Base-by-base conservation (phyloP, 1,284 basidiomycete species). In the Retiboletus fuscus region DNA sequence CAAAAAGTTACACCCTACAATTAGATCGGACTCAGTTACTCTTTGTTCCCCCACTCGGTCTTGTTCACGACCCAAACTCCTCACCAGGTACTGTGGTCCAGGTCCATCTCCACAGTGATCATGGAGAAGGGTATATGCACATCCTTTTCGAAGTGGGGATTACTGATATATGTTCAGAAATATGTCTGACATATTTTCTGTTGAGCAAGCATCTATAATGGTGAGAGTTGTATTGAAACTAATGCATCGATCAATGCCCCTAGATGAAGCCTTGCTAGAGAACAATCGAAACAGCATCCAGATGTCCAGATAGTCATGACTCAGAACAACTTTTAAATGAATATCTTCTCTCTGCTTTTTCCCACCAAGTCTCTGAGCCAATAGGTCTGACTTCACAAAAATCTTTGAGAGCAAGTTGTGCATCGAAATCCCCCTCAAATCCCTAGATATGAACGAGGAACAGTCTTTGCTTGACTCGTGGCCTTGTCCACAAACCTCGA, bases 251-350 rank as follows among this genome's bases (percentile, higher is more conserved):
- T 49, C 16, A 30, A 55, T 15, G 58, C 18, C 34, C 26, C 34
- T 57, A 24, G 61, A 70, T 51, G 44, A 51, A 61, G 44, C 39
- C 16, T 22, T 16, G 24, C 61, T 63, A 80, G 79, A 69, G 55
- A 28, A 73, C 71, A 4, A 73, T 80, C 47, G 79, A 80, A 68
- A 81, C 79, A 5, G n/a, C n/a, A n/a, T n/a, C n/a, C n/a, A n/a
- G n/a, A n/a, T n/a, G n/a, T n/a, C n/a, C n/a, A n/a, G n/a, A n/a
- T n/a, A n/a, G n/a, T n/a, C n/a, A n/a, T n/a, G n/a, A n/a, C n/a
- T n/a, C n/a, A n/a, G n/a, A n/a, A n/a, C n/a, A n/a, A n/a, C n/a
- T n/a, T n/a, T n/a, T n/a, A n/a, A n/a, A n/a, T n/a, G n/a, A n/a
- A n/a, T n/a, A n/a, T n/a, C n/a, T n/a, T n/a, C n/a, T n/a, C n/a